Evolutionary conservation across 2,329 filamentous ascomycete genomes (phyloP).

Genomic region (Xylaria sp.): DNA sequence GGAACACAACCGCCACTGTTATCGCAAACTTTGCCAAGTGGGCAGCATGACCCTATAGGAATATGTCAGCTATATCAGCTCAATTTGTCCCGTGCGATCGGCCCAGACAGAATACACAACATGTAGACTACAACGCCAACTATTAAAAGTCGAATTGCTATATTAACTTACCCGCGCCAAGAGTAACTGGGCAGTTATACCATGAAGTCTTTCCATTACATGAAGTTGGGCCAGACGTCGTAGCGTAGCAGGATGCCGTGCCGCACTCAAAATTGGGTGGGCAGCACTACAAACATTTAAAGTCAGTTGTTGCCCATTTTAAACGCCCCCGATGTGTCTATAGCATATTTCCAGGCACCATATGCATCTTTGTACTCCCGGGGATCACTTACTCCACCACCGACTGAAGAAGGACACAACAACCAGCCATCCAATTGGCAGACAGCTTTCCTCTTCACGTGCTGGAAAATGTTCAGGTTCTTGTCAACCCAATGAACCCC

Average conservation of each 20-base stretch:
- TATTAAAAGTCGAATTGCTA: background rate
- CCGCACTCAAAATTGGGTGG: conserved; percentile 62
- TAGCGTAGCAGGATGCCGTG: conserved; percentile 59
- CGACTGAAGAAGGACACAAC: conserved; percentile 43
- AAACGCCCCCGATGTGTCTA: background rate
- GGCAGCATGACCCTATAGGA: conserved; percentile 57
- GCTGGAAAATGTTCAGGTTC: conserved; percentile 39
- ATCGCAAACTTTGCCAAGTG: conserved; percentile 59
- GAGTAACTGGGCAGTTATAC: conserved; percentile 56
- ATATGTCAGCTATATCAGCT: conserved; percentile 9
- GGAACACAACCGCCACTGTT: conserved; percentile 55
- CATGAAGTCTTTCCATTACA: conserved; percentile 53
- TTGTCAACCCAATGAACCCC: conserved; percentile 46
- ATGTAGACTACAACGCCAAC: background rate
- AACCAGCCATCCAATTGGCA: conserved; percentile 42
- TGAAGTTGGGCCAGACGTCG: conserved; percentile 57
- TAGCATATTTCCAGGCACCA: background rate
- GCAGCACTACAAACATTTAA: conserved; percentile 52
- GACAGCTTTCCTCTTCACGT: conserved; percentile 44
- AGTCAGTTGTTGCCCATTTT: conserved; percentile 2
- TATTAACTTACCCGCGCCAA: conserved; percentile 44
- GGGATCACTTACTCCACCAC: conserved; percentile 50
- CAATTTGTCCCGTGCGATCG: background rate
- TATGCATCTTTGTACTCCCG: background rate
- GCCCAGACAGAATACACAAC: background rate